phyloP scores from a whole-genome alignment of 164 flowering plant species.

The Chimonanthus praecox region DNA sequence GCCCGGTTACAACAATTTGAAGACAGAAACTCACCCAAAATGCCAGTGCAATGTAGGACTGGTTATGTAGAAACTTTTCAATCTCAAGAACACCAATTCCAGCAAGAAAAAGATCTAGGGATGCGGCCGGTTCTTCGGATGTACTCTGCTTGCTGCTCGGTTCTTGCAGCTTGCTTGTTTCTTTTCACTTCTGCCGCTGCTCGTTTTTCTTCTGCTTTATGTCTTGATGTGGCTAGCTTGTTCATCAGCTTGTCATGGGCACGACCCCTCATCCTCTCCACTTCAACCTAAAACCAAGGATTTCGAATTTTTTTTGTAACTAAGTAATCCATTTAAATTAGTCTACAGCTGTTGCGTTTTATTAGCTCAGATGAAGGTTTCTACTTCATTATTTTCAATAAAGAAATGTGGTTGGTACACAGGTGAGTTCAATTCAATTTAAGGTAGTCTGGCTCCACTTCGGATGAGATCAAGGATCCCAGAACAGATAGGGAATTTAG shows the following conservation, averaged over 20 bases:
- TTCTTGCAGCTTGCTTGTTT: conserved; percentile 54
- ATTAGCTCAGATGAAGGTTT: too few relatives aligned
- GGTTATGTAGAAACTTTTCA: neutral
- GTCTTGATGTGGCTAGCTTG: conserved; percentile 62
- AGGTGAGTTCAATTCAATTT: too few relatives aligned
- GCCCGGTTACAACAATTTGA: conserved; percentile 1
- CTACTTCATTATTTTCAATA: too few relatives aligned
- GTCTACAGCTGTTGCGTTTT: neutral
- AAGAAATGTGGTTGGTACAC: too few relatives aligned
- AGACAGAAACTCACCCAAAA: neutral
- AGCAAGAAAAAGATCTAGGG: conserved; percentile 55
- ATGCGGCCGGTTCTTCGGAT: conserved; percentile 70
- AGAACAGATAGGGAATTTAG: too few relatives aligned
- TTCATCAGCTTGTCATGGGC: conserved; percentile 72
- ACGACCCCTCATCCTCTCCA: conserved; percentile 59
- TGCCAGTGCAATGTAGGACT: neutral
- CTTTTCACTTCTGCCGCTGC: conserved; percentile 72
- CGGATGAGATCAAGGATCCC: too few relatives aligned
- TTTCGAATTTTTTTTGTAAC: too few relatives aligned
- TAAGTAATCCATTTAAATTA: neutral
- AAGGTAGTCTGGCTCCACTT: too few relatives aligned
- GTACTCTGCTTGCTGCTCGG: conserved; percentile 73
- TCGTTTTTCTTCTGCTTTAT: conserved; percentile 70
- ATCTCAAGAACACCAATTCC: conserved; percentile 53
- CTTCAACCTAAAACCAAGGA: conserved; percentile 54